These are phyloP conservation scores for Carpinus viminea DNA, from an alignment of 306 rosid genomes.

Conservation along the genomic window DNA sequence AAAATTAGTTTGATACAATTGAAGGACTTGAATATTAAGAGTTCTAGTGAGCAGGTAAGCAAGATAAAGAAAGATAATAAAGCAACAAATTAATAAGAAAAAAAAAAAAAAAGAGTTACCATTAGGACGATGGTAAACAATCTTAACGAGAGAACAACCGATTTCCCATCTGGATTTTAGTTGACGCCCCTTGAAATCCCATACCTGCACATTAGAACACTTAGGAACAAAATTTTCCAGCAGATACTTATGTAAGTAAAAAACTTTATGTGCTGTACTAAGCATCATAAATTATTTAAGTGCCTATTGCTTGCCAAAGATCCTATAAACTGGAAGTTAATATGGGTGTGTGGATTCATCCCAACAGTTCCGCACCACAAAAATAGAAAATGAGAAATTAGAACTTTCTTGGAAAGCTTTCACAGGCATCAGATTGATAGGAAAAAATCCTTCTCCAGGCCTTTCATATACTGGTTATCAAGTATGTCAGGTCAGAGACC, in stretches of 20 bases:
- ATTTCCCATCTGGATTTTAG: constrained; percentile 79
- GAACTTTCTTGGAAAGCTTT: neutral
- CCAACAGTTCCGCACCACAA: neutral
- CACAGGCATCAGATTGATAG: neutral
- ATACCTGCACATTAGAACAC: constrained; percentile 53
- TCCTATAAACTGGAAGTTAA: neutral
- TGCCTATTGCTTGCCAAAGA: too few relatives aligned
- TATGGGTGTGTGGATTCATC: neutral
- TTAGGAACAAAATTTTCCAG: constrained; percentile 22
- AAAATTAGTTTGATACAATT: constrained; percentile 13
- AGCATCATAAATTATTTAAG: neutral
- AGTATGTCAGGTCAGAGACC: neutral
- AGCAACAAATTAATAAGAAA: neutral
- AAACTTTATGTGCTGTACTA: neutral
- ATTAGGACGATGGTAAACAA: constrained; percentile 77
- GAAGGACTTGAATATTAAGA: constrained; percentile 18
- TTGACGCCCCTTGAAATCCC: constrained; percentile 82
- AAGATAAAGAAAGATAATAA: constrained; percentile 14
- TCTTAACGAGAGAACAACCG: constrained; percentile 65
- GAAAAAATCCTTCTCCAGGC: neutral
- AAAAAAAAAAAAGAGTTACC: constrained; percentile 45
- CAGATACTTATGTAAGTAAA: constrained; percentile 7
- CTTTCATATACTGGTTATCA: neutral
- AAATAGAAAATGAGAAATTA: neutral
- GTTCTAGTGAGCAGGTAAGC: neutral